Base-by-base conservation (phyloP, 2,329 filamentous ascomycete genomes). In the Lasiodiplodia gonubiensis region DNA sequence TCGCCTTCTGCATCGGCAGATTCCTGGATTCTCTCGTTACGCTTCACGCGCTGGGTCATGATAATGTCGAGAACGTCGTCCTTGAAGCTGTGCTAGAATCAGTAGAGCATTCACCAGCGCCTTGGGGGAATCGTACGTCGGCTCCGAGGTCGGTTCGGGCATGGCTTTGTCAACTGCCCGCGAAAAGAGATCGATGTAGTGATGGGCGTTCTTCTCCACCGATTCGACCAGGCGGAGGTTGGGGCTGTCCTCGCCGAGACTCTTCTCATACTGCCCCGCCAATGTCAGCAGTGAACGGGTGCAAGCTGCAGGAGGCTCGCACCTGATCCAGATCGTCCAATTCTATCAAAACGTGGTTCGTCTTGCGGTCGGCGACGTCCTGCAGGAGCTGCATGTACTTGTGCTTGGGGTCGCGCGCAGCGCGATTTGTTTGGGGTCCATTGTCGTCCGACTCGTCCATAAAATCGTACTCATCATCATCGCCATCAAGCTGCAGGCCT, bases 31-130 rank as follows among this genome's bases (percentile, higher is more conserved):
- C 90, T 89, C 71, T 92, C 91, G 78, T 99, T 98, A 72, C 93
- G 89, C 74, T 90, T 90, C 73, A 92, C 89, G 73, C 95, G 90
- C 76, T 97, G 92, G 49, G 93, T 92, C 91, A 97, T 96, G 75
- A 99, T 90, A 35, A 99, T 92, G 80, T 99, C 95, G 52, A 99
- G 86, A 11, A 98, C 94, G 80, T 99, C 95, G 75, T 97, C 94
- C 79, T 98, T 98, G 86, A 97, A 98, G 72, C 90, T 93, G 72
- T 18, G 7, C 14, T 10, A 14, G 16, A 14, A 4, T 63, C 11
- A 57, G n/a, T 18, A 33, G n/a, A n/a, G 21, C 14, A 16, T 14
- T 35, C n/a, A 16, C 6, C 18, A 16, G n/a, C n/a, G n/a, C 11
- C 12, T 21, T 16, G 42, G 10, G 12, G 7, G 4, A 6, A 25